A percentile compares a stretch with the other conserved stretches of the same genome.
Evolutionary conservation across 192 early-diverging fungal genomes (phyloP).

Genomic region (Backusella liffmaniae): DNA sequence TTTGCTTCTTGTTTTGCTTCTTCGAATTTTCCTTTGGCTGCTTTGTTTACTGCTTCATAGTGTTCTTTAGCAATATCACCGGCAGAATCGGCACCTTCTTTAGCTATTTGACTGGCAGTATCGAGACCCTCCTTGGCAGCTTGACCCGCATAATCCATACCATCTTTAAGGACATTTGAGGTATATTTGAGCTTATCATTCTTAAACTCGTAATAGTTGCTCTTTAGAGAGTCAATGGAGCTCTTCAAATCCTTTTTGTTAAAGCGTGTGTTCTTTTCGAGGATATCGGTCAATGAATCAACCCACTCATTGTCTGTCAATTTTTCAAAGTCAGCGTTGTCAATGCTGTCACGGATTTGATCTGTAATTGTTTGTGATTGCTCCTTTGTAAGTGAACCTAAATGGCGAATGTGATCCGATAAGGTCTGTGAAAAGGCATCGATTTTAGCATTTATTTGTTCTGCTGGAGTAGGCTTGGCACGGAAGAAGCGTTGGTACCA

Average conservation of each 20-base stretch:
- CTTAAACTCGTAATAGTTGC: not conserved
- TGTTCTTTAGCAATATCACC: not conserved
- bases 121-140: not conserved
- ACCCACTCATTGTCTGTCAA: not conserved
- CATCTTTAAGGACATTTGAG: not conserved
- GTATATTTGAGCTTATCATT: not conserved
- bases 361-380: not conserved
- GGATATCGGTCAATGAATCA: not conserved
- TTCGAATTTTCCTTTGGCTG: not conserved
- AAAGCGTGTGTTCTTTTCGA: not conserved
- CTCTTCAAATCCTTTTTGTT: not conserved
- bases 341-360: not conserved
- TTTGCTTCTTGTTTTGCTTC: not conserved
- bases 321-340: not conserved
- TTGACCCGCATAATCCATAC: not conserved
- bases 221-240: not conserved
- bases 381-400: not conserved
- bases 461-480: not conserved
- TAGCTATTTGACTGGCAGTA: not conserved
- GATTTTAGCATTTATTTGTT: not conserved
- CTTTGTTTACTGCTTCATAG: not conserved
- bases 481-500: constrained; percentile 14
- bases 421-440: not conserved
- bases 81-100: not conserved
- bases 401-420: not conserved